Evolutionary conservation across 2,329 filamentous ascomycete species (phyloP), one percentile per base, ranked within the genome.

Genomic region (Moelleriella libera): DNA sequence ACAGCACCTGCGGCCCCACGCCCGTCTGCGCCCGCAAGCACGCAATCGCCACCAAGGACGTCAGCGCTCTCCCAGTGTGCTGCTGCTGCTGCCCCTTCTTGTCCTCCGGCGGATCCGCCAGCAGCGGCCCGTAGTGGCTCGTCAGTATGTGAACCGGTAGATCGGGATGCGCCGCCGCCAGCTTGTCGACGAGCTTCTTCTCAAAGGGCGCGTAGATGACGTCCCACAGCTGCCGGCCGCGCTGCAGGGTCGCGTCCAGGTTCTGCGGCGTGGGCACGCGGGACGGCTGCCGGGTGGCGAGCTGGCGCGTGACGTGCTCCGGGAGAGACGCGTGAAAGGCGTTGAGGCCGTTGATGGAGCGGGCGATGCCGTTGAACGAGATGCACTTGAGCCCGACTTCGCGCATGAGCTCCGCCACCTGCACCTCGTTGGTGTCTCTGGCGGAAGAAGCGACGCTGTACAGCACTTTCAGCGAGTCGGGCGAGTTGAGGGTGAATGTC

Each of bases 401-500:
- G 56, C 83, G 78, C 69, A 88, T 85, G 49, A 85, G 70, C 60
- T 86, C 83, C 51, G 83, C 83, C 34, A 75, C 70, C 30, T 71
- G 66, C 3, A 75, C 66, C 5, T 53, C 48, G 11, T 46, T 51
- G 9, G 12, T 50, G 48, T 46, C 48, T 52, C 51, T 44, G 50
- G 56, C 47, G 6, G 55, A 46, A 4, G 64, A 56, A 9, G 74
- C 73, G 32, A 76, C 63, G 48, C 72, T 58, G 64, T 80, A 81
- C 10, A 89, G 74, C 28, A 74, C 65, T 4, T 76, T 66, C 53
- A 90, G 76, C 3, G 85, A 83, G 49, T 85, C 82, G 29, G 86
- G 86, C 2, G 85, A 88, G 68, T 94, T 92, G 70, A 92, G 79
- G 1, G 87, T 92, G 68, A 90, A 85, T 2, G 85, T 88, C 14